Evolutionary conservation across 1,284 basidiomycete genomes (phyloP), one percentile per base, ranked within the genome.

Genomic region (Kwoniella shivajii): DNA sequence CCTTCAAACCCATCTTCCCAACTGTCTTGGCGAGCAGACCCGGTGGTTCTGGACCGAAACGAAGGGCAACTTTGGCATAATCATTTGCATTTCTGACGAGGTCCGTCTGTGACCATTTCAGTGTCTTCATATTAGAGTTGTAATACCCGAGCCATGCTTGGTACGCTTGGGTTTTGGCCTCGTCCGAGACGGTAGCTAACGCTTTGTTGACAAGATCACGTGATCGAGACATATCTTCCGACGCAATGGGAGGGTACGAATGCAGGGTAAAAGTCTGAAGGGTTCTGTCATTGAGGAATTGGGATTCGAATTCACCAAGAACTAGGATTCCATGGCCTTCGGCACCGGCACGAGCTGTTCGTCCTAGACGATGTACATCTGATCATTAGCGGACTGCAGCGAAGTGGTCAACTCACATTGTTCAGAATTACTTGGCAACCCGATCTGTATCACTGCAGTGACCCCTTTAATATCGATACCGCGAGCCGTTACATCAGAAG

Each of bases 1-100:
- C 84, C 65, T 79, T 82, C 66, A 88, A 70, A 3, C 82, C 81
- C 81, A 88, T 86, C 79, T 82, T 86, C 43, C 83, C 84, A 26
- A 84, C 82, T 2, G 83, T 82, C 72, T 76, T 82, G n/a, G 80
- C 76, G 36, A 80, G 72, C 38, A 87, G 61, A 9, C 76, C 76
- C 4, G 86, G 83, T 0, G 68, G 66, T 42, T 56, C 63, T 56
- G 65, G 67, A 36, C 74, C 60, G 77, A 82, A 84, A n/a, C 78
- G 76, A 29, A 84, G 74, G 1, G 75, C 75, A 24, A 76, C 65
- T 39, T 69, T 65, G 13, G 79, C 84, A 63, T 82, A 86, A 31
- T 74, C 76, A 65, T 82, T 83, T 10, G 79, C 82, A 13, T 67
- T 44, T 2, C 54, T 52, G 13, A 86, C 83, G n/a, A 84, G 74